These are phyloP conservation scores for Ceratobasidium sp. DNA, from an alignment of 1,284 basidiomycete genomes.

Conservation along the genomic window DNA sequence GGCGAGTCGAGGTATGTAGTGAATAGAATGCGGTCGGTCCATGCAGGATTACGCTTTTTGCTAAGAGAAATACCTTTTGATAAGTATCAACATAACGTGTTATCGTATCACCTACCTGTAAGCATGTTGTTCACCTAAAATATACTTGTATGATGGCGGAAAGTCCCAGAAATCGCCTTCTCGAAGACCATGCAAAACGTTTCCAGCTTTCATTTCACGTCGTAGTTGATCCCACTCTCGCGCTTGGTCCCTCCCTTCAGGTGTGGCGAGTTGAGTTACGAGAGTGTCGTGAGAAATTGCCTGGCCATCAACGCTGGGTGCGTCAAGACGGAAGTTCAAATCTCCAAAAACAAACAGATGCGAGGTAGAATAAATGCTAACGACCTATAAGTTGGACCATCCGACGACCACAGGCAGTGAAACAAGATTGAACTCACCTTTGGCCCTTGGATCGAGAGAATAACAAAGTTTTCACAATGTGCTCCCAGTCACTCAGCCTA, in stretches of 20 bases:
- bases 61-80: constrained; percentile 55
- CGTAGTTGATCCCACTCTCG: constrained; percentile 83
- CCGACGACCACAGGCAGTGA: constrained; percentile 12
- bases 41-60: constrained; percentile 83
- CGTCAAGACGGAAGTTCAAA: constrained; percentile 85
- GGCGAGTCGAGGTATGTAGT: constrained; percentile 78
- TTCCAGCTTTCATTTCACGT: constrained; percentile 69
- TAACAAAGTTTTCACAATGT: constrained; percentile 82
- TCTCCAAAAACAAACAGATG: constrained; percentile 90
- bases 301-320: constrained; percentile 57
- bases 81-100: constrained; percentile 35
- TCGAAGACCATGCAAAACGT: constrained; percentile 74
- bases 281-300: constrained; percentile 9
- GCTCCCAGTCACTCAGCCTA: constrained; percentile 72
- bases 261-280: constrained; percentile 31
- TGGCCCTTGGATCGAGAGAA: constrained; percentile 70
- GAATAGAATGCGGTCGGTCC: constrained; percentile 95
- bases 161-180: constrained; percentile 89
- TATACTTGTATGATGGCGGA: constrained; percentile 89
- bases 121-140: constrained; percentile 78
- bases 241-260: constrained; percentile 67
- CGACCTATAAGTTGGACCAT: constrained; percentile 48
- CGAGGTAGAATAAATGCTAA: constrained; percentile 81
- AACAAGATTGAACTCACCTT: constrained; percentile 61
- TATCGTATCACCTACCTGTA: constrained; percentile 68